These are phyloP conservation scores for Metschnikowia similis DNA, from an alignment of 805 yeast genomes.

Conservation along the genomic window DNA sequence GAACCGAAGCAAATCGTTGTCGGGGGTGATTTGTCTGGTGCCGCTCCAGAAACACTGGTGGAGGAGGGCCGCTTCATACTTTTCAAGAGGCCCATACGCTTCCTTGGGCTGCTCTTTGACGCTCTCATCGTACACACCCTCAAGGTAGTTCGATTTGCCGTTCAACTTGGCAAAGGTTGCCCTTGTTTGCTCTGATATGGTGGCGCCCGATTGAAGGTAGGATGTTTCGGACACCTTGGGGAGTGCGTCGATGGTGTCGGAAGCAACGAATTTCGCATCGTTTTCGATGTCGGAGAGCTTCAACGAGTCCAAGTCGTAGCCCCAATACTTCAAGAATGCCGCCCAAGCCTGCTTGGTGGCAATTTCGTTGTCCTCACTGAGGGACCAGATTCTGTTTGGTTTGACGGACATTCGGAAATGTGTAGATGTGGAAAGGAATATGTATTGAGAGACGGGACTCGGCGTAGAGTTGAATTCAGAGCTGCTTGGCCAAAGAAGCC, in stretches of 20 bases:
- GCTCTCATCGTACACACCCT: slow-evolving; percentile 10
- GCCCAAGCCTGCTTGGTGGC: slow-evolving; percentile 71
- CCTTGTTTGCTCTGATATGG: slow-evolving; percentile 10
- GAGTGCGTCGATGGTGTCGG: slow-evolving; percentile 12
- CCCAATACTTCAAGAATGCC: slow-evolving; percentile 45
- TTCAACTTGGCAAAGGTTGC: slow-evolving; percentile 7
- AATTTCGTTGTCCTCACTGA: slow-evolving; percentile 52
- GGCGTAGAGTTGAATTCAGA: neutral
- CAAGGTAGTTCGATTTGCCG: slow-evolving; percentile 8
- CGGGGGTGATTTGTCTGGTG: slow-evolving; percentile 16
- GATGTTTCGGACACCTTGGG: slow-evolving; percentile 11
- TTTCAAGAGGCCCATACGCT: slow-evolving; percentile 6
- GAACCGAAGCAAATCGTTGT: slow-evolving; percentile 16
- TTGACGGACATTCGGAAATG: slow-evolving; percentile 6
- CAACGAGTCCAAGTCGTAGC: slow-evolving; percentile 15
- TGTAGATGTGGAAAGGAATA: neutral
- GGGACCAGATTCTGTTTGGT: slow-evolving; percentile 18
- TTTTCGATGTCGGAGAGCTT: slow-evolving; percentile 12
- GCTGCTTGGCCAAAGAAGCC: neutral
- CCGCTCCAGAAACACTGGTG: slow-evolving; percentile 15
- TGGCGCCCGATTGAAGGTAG: slow-evolving; percentile 7
- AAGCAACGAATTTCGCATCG: slow-evolving; percentile 7
- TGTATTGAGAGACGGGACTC: neutral
- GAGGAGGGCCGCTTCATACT: slow-evolving; percentile 10
- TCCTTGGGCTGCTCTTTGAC: slow-evolving; percentile 8